phyloP scores from a whole-genome alignment of 495 filamentous ascomycete species.

The Margaritispora aquatica region DNA sequence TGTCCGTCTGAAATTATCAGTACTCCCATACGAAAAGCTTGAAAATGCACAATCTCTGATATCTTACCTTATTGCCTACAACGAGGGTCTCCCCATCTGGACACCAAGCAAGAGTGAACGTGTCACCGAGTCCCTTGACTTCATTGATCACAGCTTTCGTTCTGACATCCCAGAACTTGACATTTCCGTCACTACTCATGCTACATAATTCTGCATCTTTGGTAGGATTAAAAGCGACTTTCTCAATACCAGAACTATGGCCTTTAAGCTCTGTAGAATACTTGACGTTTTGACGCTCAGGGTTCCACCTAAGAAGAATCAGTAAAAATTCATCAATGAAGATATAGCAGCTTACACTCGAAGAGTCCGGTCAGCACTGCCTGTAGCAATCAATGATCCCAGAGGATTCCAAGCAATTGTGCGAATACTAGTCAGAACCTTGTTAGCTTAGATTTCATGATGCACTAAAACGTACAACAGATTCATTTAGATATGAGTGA shows the following conservation, averaged over 20 bases:
- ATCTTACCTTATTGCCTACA: conserved; percentile 73
- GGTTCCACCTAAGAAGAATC: conserved; percentile 62
- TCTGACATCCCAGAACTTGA: conserved; percentile 90
- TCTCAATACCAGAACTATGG: conserved; percentile 70
- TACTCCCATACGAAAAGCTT: not conserved
- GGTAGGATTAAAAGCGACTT: conserved; percentile 82
- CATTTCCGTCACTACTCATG: conserved; percentile 75
- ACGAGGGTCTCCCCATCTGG: conserved; percentile 79
- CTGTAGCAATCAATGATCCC: conserved; percentile 82
- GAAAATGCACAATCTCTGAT: not conserved
- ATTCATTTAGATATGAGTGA: too few relatives aligned
- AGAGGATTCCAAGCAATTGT: conserved; percentile 80
- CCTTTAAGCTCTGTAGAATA: conserved; percentile 85
- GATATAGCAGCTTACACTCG: conserved; percentile 44
- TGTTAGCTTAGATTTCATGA: conserved; percentile 16
- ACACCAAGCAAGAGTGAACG: conserved; percentile 79
- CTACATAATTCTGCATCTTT: conserved; percentile 87
- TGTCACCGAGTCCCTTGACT: conserved; percentile 73
- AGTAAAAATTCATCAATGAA: conserved; percentile 26
- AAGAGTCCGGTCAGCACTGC: conserved; percentile 71
- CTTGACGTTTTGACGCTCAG: conserved; percentile 71
- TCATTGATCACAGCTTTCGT: conserved; percentile 72
- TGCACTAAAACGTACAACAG: too few relatives aligned
- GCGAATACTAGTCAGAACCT: conserved; percentile 2
- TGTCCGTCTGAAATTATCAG: conserved; percentile 52